Evolutionary conservation across 2,329 filamentous ascomycete species (phyloP).

Genomic region (Coniochaeta prunicola): DNA sequence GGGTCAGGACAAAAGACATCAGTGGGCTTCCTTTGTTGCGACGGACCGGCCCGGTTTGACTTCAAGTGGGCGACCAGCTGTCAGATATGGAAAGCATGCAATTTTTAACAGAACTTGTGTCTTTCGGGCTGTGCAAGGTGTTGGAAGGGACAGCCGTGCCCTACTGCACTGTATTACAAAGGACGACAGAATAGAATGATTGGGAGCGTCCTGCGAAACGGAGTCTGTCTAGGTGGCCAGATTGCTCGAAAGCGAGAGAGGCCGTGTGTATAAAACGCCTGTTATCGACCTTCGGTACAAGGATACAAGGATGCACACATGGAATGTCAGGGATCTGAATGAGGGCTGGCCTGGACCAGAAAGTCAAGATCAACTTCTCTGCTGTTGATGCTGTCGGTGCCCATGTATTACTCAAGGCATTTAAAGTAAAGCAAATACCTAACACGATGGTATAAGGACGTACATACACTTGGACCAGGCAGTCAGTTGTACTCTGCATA

Average conservation of each 20-base stretch:
- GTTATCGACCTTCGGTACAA: neutral
- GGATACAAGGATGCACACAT: neutral
- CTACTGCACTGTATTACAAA: too few species aligned
- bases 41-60: neutral
- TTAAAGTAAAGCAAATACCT: too few species aligned
- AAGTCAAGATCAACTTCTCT: neutral
- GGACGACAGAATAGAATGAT: neutral
- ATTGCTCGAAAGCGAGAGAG: neutral
- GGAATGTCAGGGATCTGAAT: neutral
- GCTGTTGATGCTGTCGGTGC: too few species aligned
- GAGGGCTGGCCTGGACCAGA: neutral
- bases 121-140: neutral
- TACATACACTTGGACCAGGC: too few species aligned
- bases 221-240: neutral
- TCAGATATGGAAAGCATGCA: neutral
- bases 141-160: too few species aligned
- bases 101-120: neutral
- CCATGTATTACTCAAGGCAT: too few species aligned
- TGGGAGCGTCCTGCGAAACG: too few species aligned
- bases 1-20: neutral
- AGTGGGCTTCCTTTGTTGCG: neutral
- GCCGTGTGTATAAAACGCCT: neutral
- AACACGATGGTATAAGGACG: too few species aligned
- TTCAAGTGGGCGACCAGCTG: neutral
- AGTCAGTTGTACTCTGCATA: too few species aligned